These are phyloP conservation scores for Hymenotorrendiella dingleyae DNA, from an alignment of 2,329 filamentous ascomycete species.

Conservation along the genomic window DNA sequence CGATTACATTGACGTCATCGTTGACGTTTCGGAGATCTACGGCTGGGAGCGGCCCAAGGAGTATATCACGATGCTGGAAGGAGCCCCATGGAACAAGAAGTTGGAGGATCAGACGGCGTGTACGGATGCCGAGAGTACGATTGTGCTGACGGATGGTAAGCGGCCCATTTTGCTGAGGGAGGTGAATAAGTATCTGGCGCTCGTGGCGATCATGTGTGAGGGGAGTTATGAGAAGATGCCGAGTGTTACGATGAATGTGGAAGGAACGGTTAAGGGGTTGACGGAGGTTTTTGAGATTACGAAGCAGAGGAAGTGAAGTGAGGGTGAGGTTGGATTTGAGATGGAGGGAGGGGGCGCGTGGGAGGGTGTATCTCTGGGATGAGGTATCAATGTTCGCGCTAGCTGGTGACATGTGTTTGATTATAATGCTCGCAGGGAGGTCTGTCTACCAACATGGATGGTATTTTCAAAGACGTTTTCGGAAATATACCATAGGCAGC, in stretches of 20 bases:
- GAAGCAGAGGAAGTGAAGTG: conserved; percentile 44
- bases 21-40: conserved; percentile 94
- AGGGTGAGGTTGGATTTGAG: too few relatives aligned
- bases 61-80: conserved; percentile 51
- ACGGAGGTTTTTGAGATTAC: conserved; percentile 74
- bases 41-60: conserved; percentile 61
- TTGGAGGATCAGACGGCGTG: conserved; percentile 62
- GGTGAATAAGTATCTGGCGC: conserved; percentile 68
- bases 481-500: too few relatives aligned
- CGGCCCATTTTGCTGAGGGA: conserved; percentile 63
- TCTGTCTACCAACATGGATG: too few relatives aligned
- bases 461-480: too few relatives aligned
- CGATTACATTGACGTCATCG: conserved; percentile 97
- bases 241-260: conserved; percentile 81
- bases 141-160: conserved; percentile 56
- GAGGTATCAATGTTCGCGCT: too few relatives aligned
- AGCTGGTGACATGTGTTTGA: too few relatives aligned
- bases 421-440: too few relatives aligned
- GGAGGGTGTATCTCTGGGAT: too few relatives aligned
- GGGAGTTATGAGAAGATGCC: conserved; percentile 79
- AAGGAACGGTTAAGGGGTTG: conserved; percentile 72
- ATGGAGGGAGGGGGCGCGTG: too few relatives aligned
- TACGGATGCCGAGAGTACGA: conserved; percentile 60
- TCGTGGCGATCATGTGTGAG: conserved; percentile 83
- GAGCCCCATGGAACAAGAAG: conserved; percentile 53